These are phyloP conservation scores for Butyriboletus loyo DNA, from an alignment of 768 basidiomycete species.

Conservation along the genomic window DNA sequence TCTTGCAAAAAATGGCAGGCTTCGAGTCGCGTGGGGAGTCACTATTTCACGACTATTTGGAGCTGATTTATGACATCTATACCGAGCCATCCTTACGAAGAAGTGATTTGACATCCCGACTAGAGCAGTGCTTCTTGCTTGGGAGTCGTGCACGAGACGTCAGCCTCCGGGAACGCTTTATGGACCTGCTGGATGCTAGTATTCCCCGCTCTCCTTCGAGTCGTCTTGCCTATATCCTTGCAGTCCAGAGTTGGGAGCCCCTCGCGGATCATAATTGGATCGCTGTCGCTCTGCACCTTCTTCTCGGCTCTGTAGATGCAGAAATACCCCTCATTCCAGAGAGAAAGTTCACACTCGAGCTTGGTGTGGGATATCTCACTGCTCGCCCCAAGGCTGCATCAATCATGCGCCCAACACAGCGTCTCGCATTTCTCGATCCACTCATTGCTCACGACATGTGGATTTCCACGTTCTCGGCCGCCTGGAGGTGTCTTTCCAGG, in stretches of 20 bases:
- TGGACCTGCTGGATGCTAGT: constrained; percentile 86
- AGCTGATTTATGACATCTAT: constrained; percentile 92
- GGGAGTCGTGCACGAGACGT: constrained; percentile 86
- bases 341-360: constrained; percentile 37
- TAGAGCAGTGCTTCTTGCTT: constrained; percentile 91
- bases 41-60: constrained; percentile 80
- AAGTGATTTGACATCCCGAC: constrained; percentile 88
- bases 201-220: constrained; percentile 79
- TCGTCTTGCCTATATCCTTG: constrained; percentile 85
- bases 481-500: constrained; percentile 82
- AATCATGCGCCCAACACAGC: constrained; percentile 75
- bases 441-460: constrained; percentile 78
- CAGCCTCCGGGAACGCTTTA: constrained; percentile 74
- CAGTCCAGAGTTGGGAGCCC: constrained; percentile 93
- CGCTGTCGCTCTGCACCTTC: constrained; percentile 82
- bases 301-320: constrained; percentile 69
- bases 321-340: constrained; percentile 42
- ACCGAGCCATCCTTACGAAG: constrained; percentile 80
- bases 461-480: constrained; percentile 81
- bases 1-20: constrained; percentile 83
- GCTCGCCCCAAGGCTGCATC: constrained; percentile 46
- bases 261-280: constrained; percentile 94
- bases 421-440: constrained; percentile 77
- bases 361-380: constrained; percentile 34
- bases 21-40: constrained; percentile 79